Conservation (phyloP, 1,284 basidiomycete genomes). For the Rugosomyces carneus region DNA sequence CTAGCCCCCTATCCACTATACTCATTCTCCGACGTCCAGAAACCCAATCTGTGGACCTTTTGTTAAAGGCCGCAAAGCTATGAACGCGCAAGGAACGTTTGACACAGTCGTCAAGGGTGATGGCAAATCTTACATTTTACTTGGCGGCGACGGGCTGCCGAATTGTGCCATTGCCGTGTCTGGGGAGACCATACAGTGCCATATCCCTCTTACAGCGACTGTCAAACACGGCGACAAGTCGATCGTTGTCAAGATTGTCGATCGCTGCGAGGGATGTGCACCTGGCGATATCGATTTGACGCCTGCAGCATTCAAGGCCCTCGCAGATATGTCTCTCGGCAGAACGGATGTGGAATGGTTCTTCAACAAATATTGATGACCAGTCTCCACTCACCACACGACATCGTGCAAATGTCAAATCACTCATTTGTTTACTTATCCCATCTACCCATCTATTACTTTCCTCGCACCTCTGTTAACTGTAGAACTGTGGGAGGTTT, state of each 20-base stretch:
- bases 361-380: slow-evolving; percentile 20
- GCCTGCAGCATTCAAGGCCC: slow-evolving; percentile 20
- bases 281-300: slow-evolving; percentile 23
- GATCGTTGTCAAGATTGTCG: slow-evolving; percentile 22
- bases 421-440: not conserved
- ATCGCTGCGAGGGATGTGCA: slow-evolving; percentile 22
- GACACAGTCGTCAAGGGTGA: slow-evolving; percentile 17
- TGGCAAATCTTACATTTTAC: slow-evolving; percentile 13
- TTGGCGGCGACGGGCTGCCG: slow-evolving; percentile 24
- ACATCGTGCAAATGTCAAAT: not conserved
- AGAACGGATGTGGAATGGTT: slow-evolving; percentile 23
- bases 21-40: slow-evolving; percentile 4
- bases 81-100: slow-evolving; percentile 16
- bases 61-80: slow-evolving; percentile 18
- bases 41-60: slow-evolving; percentile 25
- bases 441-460: too few relatives aligned
- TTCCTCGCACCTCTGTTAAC: not conserved
- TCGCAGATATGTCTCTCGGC: slow-evolving; percentile 21
- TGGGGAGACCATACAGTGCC: slow-evolving; percentile 23
- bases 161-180: slow-evolving; percentile 16
- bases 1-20: not conserved
- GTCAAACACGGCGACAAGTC: slow-evolving; percentile 22
- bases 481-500: not conserved
- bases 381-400: not conserved
- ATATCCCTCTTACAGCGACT: slow-evolving; percentile 25